Percentiles rank a stretch among this genome's conserved stretches.
Evolutionary conservation across 1,139 yeast genomes (phyloP).

Genomic region (Suhomyces atakaporum): DNA sequence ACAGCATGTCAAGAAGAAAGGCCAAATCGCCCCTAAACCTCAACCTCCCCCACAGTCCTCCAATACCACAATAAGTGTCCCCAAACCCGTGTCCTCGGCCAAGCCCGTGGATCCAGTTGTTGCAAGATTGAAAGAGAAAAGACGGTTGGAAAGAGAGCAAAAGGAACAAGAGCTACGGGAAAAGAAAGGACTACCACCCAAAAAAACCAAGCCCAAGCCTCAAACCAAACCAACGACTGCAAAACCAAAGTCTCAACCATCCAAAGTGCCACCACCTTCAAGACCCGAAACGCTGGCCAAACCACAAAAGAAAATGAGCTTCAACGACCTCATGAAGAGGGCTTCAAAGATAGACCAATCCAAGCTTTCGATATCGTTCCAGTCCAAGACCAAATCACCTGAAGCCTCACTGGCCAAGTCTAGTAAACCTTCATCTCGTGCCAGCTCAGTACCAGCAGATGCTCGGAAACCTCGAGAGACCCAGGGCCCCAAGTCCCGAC

Average conservation of each 20-base stretch:
- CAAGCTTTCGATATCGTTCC: slow-evolving; percentile 40
- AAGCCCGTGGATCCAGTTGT: slow-evolving; percentile 52
- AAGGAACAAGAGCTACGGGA: slow-evolving; percentile 36
- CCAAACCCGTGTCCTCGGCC: not conserved
- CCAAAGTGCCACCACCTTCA: slow-evolving; percentile 8
- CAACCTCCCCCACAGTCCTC: slow-evolving; percentile 2
- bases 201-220: slow-evolving; percentile 16
- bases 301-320: slow-evolving; percentile 53
- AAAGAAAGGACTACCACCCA: slow-evolving; percentile 37
- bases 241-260: slow-evolving; percentile 12
- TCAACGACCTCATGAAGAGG: slow-evolving; percentile 68
- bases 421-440: slow-evolving; percentile 5
- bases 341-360: slow-evolving; percentile 58
- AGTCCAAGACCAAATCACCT: slow-evolving; percentile 35
- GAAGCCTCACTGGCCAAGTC: slow-evolving; percentile 20
- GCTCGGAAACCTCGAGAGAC: slow-evolving; percentile 3
- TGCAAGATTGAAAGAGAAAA: slow-evolving; percentile 62
- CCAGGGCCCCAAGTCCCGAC: not conserved
- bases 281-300: slow-evolving; percentile 6
- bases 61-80: not conserved
- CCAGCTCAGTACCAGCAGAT: slow-evolving; percentile 10
- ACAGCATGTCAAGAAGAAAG: slow-evolving; percentile 35
- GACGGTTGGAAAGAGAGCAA: slow-evolving; percentile 55
- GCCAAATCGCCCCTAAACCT: slow-evolving; percentile 19
- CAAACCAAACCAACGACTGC: slow-evolving; percentile 10